Conservation (phyloP, 2,329 filamentous ascomycete genomes). For the Hymenoscyphus repandus region DNA sequence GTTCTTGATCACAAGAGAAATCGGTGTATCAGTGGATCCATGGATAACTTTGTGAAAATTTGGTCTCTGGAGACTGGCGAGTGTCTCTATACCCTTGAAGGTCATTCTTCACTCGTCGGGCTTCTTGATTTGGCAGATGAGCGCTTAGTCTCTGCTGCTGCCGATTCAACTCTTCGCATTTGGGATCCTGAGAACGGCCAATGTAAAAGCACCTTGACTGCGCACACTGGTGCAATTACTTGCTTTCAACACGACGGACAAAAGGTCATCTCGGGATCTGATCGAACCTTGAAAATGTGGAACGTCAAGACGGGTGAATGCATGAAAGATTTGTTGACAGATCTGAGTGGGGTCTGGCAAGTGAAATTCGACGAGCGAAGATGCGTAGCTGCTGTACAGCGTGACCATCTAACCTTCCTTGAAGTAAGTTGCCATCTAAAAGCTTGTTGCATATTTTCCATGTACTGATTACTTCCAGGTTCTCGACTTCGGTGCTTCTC, state of each 20-base stretch:
- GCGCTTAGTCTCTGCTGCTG: slow-evolving; percentile 87
- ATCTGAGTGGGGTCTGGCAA: slow-evolving; percentile 97
- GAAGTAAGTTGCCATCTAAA: slow-evolving; percentile 59
- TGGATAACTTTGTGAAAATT: slow-evolving; percentile 97
- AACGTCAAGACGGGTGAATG: slow-evolving; percentile 89
- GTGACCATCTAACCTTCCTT: slow-evolving; percentile 87
- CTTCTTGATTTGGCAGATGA: slow-evolving; percentile 85
- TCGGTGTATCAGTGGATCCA: slow-evolving; percentile 94
- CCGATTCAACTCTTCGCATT: slow-evolving; percentile 89
- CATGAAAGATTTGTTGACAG: slow-evolving; percentile 85
- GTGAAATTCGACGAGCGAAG: slow-evolving; percentile 94
- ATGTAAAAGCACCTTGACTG: slow-evolving; percentile 84
- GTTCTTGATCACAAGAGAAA: slow-evolving; percentile 88
- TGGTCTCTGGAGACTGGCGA: slow-evolving; percentile 88
- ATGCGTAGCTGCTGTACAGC: slow-evolving; percentile 94
- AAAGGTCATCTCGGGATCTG: slow-evolving; percentile 94
- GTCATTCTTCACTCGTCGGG: slow-evolving; percentile 87
- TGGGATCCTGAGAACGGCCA: slow-evolving; percentile 94
- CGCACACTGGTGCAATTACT: slow-evolving; percentile 94
- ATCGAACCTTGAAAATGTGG: slow-evolving; percentile 98
- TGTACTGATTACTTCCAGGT: slow-evolving; percentile 57
- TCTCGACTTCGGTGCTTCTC: slow-evolving; percentile 90
- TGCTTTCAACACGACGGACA: slow-evolving; percentile 97
- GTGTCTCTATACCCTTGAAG: slow-evolving; percentile 84
- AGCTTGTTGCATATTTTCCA: slow-evolving; percentile 2